Conservation (phyloP, 2,329 filamentous ascomycete species). For the Microsporum ferrugineum region DNA sequence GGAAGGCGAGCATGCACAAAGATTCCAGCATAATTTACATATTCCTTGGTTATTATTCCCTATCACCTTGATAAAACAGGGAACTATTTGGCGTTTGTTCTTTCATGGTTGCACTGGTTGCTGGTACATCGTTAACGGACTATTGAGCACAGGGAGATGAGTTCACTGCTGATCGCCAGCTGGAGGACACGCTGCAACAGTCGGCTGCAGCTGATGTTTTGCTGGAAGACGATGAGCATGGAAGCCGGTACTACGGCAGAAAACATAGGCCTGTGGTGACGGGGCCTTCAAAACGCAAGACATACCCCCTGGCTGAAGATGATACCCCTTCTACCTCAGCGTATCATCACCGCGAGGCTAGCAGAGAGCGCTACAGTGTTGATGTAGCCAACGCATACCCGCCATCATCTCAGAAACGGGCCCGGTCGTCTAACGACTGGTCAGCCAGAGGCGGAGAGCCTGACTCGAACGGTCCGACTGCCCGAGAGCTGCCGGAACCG, state of each 20-base stretch:
- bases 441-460: constrained; percentile 20
- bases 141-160: not conserved
- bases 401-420: constrained; percentile 26
- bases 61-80: no score
- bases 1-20: not conserved
- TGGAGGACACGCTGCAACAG: not conserved
- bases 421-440: constrained; percentile 35
- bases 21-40: not conserved
- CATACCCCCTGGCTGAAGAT: not conserved
- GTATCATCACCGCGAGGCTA: not conserved
- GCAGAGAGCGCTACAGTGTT: not conserved
- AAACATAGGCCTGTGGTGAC: not conserved
- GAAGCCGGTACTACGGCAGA: not conserved
- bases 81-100: not conserved
- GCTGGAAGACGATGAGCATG: not conserved
- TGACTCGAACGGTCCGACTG: not conserved
- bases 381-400: not conserved
- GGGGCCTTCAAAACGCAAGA: constrained; percentile 1
- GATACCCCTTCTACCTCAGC: not conserved
- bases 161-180: not conserved
- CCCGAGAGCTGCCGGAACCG: not conserved
- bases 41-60: not conserved
- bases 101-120: not conserved
- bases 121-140: not conserved
- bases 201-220: not conserved